These are phyloP conservation scores for Zygosaccharomyces sapae DNA, from an alignment of 1,139 yeast species.

Conservation along the genomic window DNA sequence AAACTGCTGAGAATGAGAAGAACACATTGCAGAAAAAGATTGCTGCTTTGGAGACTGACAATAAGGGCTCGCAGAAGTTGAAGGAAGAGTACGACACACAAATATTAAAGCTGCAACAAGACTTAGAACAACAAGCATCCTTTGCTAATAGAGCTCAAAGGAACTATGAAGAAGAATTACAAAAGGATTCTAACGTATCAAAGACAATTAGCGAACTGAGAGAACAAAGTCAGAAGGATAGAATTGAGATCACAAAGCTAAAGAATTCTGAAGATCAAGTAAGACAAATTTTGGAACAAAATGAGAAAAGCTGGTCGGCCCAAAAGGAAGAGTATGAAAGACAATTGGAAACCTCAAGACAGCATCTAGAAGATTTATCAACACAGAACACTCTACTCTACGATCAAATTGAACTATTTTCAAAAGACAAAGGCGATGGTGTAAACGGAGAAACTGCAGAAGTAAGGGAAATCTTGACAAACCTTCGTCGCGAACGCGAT, in stretches of 20 bases:
- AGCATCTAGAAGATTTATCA: conserved; percentile 52
- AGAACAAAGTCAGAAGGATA: conserved; percentile 41
- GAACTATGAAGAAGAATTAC: conserved; percentile 56
- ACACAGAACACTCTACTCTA: conserved; percentile 65
- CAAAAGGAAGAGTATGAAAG: conserved; percentile 47
- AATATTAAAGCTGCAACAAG: conserved; percentile 41
- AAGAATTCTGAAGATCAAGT: conserved; percentile 37
- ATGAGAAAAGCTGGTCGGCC: conserved; percentile 45
- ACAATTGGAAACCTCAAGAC: conserved; percentile 46
- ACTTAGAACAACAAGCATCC: conserved; percentile 50
- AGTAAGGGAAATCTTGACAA: conserved; percentile 48
- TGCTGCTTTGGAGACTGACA: conserved; percentile 21
- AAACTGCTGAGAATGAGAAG: conserved; percentile 24
- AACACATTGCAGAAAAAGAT: conserved; percentile 22
- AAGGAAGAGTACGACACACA: conserved; percentile 40
- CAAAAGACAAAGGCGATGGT: conserved; percentile 8
- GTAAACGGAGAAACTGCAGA: conserved; percentile 23
- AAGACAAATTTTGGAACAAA: conserved; percentile 34
- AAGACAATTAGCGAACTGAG: conserved; percentile 45
- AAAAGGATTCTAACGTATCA: conserved; percentile 53
- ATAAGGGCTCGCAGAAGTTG: conserved; percentile 32
- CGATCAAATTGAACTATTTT: conserved; percentile 60
- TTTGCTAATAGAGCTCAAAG: conserved; percentile 50
- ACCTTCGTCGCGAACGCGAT: conserved; percentile 75
- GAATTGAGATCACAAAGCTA: conserved; percentile 39